Evolutionary conservation across 208 protist genomes (phyloP).

Genomic region (Crithidia brevicula): DNA sequence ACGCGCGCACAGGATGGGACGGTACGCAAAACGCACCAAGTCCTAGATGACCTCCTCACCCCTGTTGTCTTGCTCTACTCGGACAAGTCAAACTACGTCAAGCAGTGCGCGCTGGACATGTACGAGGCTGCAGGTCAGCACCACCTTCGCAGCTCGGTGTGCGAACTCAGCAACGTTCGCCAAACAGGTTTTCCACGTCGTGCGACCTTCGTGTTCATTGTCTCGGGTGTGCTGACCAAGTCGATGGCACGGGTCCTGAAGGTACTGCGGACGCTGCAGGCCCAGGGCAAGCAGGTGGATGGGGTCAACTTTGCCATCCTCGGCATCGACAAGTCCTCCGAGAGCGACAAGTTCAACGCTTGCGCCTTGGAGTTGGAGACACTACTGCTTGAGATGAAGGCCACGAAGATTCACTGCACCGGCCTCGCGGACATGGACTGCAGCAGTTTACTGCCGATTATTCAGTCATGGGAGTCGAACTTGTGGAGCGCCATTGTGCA

Average conservation of each 20-base stretch:
- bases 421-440: slow-evolving; percentile 44
- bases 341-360: slow-evolving; percentile 50
- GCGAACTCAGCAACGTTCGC: slow-evolving; percentile 47
- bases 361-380: slow-evolving; percentile 59
- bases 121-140: slow-evolving; percentile 25
- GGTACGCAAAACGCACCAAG: slow-evolving; percentile 7
- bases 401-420: slow-evolving; percentile 56
- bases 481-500: slow-evolving; percentile 53
- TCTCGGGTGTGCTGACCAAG: slow-evolving; percentile 48
- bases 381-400: slow-evolving; percentile 48
- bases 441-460: slow-evolving; percentile 28
- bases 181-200: slow-evolving; percentile 45
- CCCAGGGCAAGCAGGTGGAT: slow-evolving; percentile 26
- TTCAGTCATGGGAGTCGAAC: slow-evolving; percentile 42
- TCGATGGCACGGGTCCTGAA: slow-evolving; percentile 41
- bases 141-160: slow-evolving; percentile 42
- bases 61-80: slow-evolving; percentile 63
- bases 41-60: slow-evolving; percentile 36
- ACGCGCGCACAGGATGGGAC: slow-evolving; percentile 1
- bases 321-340: slow-evolving; percentile 44
- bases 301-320: slow-evolving; percentile 59
- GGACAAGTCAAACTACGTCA: slow-evolving; percentile 22
- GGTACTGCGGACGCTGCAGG: slow-evolving; percentile 30
- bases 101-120: slow-evolving; percentile 40
- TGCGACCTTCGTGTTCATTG: slow-evolving; percentile 58